phyloP scores from a whole-genome alignment of 495 filamentous ascomycete genomes.

The Jackrogersella minutella region DNA sequence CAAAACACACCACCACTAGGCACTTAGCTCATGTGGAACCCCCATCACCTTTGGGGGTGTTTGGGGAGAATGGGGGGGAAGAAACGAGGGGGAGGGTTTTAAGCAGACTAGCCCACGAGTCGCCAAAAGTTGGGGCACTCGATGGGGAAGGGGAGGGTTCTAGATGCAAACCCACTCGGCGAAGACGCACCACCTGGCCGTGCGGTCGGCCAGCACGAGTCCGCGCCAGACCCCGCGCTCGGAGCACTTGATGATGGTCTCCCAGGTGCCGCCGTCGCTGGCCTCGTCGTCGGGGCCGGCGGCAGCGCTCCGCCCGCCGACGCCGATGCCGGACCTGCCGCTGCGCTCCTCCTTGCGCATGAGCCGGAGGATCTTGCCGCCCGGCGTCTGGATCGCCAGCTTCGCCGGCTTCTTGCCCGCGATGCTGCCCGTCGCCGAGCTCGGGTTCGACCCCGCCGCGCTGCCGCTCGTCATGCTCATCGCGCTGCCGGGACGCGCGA shows the following conservation, averaged over 20 bases:
- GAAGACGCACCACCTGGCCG: conserved; percentile 97
- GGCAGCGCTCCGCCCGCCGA: conserved; percentile 51
- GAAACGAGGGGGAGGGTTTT: neutral
- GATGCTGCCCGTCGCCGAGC: conserved; percentile 53
- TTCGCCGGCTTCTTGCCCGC: conserved; percentile 85
- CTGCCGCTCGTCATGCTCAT: conserved; percentile 83
- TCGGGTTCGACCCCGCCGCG: conserved; percentile 63
- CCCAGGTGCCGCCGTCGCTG: conserved; percentile 87
- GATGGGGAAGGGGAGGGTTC: neutral
- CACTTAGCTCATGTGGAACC: neutral
- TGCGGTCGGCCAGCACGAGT: conserved; percentile 92
- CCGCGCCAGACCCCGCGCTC: conserved; percentile 92
- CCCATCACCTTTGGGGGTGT: neutral
- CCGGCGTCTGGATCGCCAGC: conserved; percentile 90
- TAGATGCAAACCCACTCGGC: conserved; percentile 82
- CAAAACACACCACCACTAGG: neutral
- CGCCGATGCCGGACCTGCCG: conserved; percentile 53
- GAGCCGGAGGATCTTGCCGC: conserved; percentile 92
- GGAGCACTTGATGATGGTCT: conserved; percentile 96
- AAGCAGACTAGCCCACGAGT: neutral
- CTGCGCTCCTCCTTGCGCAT: conserved; percentile 84
- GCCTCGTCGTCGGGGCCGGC: conserved; percentile 60
- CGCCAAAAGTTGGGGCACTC: neutral
- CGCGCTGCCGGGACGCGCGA: conserved; percentile 76
- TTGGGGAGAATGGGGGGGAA: neutral